Percentiles rank a stretch among this genome's conserved stretches.
Evolutionary conservation across 2,329 filamentous ascomycete genomes (phyloP).

Genomic region (Domatiomyces catenatus): DNA sequence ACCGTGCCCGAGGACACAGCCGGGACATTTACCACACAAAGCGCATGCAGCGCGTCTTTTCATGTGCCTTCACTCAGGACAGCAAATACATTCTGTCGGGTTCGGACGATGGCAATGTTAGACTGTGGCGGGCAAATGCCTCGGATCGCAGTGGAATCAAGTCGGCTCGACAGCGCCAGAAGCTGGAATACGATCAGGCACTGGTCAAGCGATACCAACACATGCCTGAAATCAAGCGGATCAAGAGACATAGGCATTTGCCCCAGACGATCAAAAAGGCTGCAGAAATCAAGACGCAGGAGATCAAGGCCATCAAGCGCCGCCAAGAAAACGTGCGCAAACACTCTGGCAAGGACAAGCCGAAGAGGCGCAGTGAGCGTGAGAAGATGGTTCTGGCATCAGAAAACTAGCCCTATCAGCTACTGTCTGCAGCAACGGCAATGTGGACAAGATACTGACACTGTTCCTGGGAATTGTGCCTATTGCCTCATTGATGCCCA

Average conservation of each 20-base stretch:
- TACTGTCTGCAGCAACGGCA: background rate
- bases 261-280: slow-evolving; percentile 94
- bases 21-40: slow-evolving; percentile 95
- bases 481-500: no score
- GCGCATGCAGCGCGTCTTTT: slow-evolving; percentile 90
- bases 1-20: slow-evolving; percentile 62
- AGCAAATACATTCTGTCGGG: slow-evolving; percentile 79
- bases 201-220: slow-evolving; percentile 73
- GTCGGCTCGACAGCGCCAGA: slow-evolving; percentile 66
- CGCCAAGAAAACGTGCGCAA: slow-evolving; percentile 88
- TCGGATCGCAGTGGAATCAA: slow-evolving; percentile 73
- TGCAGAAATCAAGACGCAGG: slow-evolving; percentile 80
- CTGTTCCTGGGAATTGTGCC: no score
- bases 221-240: slow-evolving; percentile 90
- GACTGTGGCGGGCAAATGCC: slow-evolving; percentile 79
- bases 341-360: slow-evolving; percentile 70
- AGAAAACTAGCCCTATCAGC: slow-evolving; percentile 36
- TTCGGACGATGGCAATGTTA: slow-evolving; percentile 81
- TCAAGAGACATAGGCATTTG: slow-evolving; percentile 77
- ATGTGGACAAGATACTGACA: no score
- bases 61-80: slow-evolving; percentile 71
- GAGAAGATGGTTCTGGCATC: slow-evolving; percentile 79
- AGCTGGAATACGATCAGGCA: slow-evolving; percentile 81
- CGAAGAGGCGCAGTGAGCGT: slow-evolving; percentile 59
- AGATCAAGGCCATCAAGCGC: slow-evolving; percentile 73